Conservation (phyloP, 768 basidiomycete species). For the Hygrocybe punicea region DNA sequence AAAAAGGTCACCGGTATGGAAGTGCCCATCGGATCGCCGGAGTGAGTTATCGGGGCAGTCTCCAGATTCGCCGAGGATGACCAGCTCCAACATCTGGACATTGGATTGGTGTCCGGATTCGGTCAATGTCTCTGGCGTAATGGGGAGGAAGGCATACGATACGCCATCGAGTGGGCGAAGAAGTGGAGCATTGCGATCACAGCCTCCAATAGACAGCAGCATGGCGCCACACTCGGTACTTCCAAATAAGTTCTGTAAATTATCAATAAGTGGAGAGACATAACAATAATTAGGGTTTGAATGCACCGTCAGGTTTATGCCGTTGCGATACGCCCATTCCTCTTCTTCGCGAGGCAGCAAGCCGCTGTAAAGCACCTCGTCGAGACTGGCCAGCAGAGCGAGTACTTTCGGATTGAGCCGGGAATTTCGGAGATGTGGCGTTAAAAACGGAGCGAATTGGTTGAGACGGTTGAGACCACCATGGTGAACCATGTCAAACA, state of each 20-base stretch:
- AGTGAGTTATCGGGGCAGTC: slow-evolving; percentile 66
- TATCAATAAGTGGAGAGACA: slow-evolving; percentile 14
- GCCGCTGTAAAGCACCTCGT: slow-evolving; percentile 66
- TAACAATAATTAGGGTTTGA: slow-evolving; percentile 15
- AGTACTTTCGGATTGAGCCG: slow-evolving; percentile 60
- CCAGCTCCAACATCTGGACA: slow-evolving; percentile 58
- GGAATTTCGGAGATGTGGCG: slow-evolving; percentile 57
- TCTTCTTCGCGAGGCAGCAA: slow-evolving; percentile 67
- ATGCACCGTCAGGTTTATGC: slow-evolving; percentile 61
- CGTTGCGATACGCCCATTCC: slow-evolving; percentile 62
- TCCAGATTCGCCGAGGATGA: slow-evolving; percentile 61
- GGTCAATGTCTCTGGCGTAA: slow-evolving; percentile 36
- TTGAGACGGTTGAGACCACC: slow-evolving; percentile 72
- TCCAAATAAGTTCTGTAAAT: slow-evolving; percentile 69
- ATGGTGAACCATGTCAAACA: slow-evolving; percentile 65
- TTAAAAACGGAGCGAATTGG: slow-evolving; percentile 70
- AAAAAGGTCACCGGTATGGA: slow-evolving; percentile 83
- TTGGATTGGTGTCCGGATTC: slow-evolving; percentile 53
- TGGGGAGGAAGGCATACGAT: slow-evolving; percentile 64
- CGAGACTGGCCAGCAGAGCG: slow-evolving; percentile 50
- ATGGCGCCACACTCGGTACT: slow-evolving; percentile 78
- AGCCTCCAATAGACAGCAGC: slow-evolving; percentile 56
- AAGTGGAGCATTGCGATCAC: slow-evolving; percentile 48
- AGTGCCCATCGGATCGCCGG: slow-evolving; percentile 61
- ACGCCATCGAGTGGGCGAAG: slow-evolving; percentile 60